Evolutionary conservation across 345 rosid genomes (phyloP), one percentile per base, ranked within the genome.

Genomic region (Boechera stricta): DNA sequence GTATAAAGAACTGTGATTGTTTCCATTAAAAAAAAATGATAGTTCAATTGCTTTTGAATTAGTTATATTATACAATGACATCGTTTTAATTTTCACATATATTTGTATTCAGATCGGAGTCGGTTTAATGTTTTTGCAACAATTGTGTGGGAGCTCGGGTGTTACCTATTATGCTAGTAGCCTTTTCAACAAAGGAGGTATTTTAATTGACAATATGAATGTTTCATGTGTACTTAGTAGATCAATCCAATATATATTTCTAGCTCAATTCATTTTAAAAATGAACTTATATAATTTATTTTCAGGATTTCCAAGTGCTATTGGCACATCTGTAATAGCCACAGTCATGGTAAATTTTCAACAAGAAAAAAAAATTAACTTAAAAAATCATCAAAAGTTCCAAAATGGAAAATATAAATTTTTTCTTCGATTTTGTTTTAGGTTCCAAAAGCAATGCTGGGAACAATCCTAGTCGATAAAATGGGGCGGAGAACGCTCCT

Each of bases 91-190:
- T 5, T 21, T 56, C 16, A 51, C 18, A 12, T 16, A 51, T 67
- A 9, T 53, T 26, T 67, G 64, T 68, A 62, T 67, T 33, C 70
- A 64, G 84, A 75, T 81, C 10, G 84, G 81, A 57, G 76, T 81
- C 0, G 84, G 84, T 41, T 72, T 81, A 7, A 81, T 81, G 84
- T 45, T 77, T 24, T 69, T 81, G 45, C 84, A 81, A 74, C 81
- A 81, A 70, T 16, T 81, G 12, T 49, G 68, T 16, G 84, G 84
- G 15, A 76, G 81, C 49, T 62, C 81, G 0, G 84, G 78, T 35
- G 28, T 81, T 0, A 71, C 81, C 0, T 81, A 81, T 73, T 81
- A 81, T 54, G 78, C 84, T 29, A 71, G 76, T 73, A 73, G 54
- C 69, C 77, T 81, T 33, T 77, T 77, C 31, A 47, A 77, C 28